phyloP scores from a whole-genome alignment of 768 basidiomycete species.

The Leccinum olivaceopallidum region DNA sequence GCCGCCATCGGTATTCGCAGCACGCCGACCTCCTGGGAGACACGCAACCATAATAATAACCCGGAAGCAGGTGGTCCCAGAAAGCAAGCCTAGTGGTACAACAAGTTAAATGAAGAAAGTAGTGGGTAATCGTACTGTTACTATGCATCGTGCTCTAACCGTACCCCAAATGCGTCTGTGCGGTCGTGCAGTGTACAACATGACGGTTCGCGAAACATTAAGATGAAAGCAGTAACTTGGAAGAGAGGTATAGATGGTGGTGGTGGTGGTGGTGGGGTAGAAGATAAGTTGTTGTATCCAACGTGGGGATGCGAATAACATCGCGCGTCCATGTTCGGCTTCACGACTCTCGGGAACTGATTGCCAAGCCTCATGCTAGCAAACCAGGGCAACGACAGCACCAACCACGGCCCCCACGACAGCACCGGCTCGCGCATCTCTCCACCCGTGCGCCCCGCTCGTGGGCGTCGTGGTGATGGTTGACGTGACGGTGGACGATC shows the following conservation, averaged over 20 bases:
- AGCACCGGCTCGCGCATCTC: background rate
- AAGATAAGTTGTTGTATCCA: background rate
- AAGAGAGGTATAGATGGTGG: background rate
- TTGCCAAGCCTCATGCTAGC: background rate
- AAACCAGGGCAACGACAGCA: constrained; percentile 9
- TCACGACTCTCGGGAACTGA: background rate
- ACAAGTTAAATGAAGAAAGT: background rate
- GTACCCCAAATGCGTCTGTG: background rate
- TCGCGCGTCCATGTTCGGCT: background rate
- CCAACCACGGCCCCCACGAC: constrained; percentile 6
- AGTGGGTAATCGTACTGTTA: constrained; percentile 5
- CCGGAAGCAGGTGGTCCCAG: background rate
- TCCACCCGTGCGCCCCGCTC: constrained; percentile 2
- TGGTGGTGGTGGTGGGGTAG: background rate
- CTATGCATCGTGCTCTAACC: background rate
- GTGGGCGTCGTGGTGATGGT: background rate
- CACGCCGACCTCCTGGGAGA: background rate
- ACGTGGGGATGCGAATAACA: background rate
- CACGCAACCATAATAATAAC: background rate
- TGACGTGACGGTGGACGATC: background rate
- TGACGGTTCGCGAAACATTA: background rate
- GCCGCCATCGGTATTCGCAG: background rate
- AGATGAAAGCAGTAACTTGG: background rate
- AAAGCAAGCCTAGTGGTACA: background rate
- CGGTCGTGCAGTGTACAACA: background rate